phyloP scores from a whole-genome alignment of 2,329 filamentous ascomycete species.

The Alternaria viburni region DNA sequence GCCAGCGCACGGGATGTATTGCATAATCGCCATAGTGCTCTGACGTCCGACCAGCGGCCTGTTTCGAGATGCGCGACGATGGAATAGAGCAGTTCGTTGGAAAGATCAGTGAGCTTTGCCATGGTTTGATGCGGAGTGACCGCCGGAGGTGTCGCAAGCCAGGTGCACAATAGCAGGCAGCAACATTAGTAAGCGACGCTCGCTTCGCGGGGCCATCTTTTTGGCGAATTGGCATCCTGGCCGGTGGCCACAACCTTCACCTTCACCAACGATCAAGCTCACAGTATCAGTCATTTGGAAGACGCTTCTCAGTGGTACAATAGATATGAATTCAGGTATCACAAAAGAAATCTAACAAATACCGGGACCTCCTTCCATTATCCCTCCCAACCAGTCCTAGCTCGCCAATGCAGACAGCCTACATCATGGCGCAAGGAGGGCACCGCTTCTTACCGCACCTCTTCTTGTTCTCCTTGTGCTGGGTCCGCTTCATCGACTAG shows the following conservation, averaged over 20 bases:
- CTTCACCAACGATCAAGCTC: neutral
- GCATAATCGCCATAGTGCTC: conserved; percentile 5
- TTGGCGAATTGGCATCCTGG: neutral
- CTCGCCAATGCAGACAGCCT: neutral
- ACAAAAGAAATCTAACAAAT: neutral
- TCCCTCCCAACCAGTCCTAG: neutral
- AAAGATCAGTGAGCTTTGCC: conserved; percentile 6
- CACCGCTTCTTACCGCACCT: neutral
- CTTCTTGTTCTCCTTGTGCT: neutral
- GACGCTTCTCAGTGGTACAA: neutral
- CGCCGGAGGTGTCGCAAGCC: neutral
- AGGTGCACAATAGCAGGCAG: neutral
- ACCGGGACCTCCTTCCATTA: neutral
- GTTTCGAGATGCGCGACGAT: conserved; percentile 4
- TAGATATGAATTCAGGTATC: neutral
- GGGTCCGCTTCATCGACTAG: neutral
- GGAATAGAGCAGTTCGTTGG: conserved; percentile 11
- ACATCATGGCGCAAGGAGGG: neutral
- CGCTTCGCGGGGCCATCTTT: neutral
- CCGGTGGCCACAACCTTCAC: neutral
- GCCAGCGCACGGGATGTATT: conserved; percentile 4
- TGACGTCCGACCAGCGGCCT: neutral
- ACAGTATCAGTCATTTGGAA: neutral
- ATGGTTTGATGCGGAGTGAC: neutral
- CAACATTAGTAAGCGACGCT: neutral